Base-by-base conservation (phyloP, 2,329 filamentous ascomycete species). In the Fonsecaea pedrosoi region DNA sequence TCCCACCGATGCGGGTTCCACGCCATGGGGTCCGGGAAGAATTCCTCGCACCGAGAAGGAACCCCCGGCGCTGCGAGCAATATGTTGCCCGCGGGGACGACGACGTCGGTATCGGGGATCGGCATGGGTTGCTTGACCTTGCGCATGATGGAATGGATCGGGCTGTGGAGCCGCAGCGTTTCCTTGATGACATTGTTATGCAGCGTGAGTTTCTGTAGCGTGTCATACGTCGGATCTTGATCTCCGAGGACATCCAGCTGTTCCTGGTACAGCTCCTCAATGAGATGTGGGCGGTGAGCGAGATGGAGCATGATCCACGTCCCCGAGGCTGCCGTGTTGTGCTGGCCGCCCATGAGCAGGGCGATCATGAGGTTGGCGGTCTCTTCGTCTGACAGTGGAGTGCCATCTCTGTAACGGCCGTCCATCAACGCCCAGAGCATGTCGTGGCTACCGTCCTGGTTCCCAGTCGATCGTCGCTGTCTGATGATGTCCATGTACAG, bases 351-450 rank as follows among this genome's bases (percentile, higher is more conserved):
- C 92, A 96, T 96, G 69, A 96, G 87, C 25, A 96, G 85, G 5
- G 92, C 92, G 78, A 96, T 96, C 91, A 96, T 94, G 87, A 96
- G 94, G 80, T 95, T 90, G 25, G 92, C 92, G 66, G 96, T 86
- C 78, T 96, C 92, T 74, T 90, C 85, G 75, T 96, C 92, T 15
- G 92, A 90, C n/a, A 96, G 85, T 5, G 84, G 83, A 45, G 83
- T 88, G 72, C 92, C 92, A 73, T 94, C 87, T 83, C 96, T 96
- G 86, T 96, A 96, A 30, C 83, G 85, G 73, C 89, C 92, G 73
- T 87, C 88, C 92, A 96, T 95, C 71, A 96, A 82, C 75, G 95
- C 92, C 87, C 90, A 93, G 79, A 96, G 93, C 85, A 96, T 96
- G 79, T 96, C 92, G 66, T 86, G 81, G 58, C 85, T 83, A 67